Base-by-base conservation (phyloP, 2,329 filamentous ascomycete species). In the Paraconiothyrium brasiliense region DNA sequence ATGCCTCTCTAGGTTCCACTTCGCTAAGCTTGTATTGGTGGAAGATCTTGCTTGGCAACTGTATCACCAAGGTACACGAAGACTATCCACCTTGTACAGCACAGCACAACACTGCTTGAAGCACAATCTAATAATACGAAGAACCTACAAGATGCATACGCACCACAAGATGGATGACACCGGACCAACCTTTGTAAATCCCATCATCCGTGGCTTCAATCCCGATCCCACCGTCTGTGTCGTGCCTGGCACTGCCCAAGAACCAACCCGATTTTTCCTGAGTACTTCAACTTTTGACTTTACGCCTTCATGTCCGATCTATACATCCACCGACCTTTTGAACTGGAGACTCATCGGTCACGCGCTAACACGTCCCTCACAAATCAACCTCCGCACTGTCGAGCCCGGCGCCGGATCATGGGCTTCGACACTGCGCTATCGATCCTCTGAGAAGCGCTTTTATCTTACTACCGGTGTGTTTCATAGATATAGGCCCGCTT, bases 231-330 rank as follows among this genome's bases (percentile, higher is more conserved):
- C 81, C 3, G 79, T 85, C 37, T 64, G 82, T 7, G 81, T 83
- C 4, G 61, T 56, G 3, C 27, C 39, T 7, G 16, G 30, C 16
- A 22, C 44, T 1, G 74, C 73, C 9, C 20, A 43, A 16, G 14
- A 43, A 35, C 51, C 51, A 24, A 59, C 74, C 8, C 80, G 82
- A 61, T 85, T 83, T 68, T 84, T 83, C 68, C 84, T 81, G 61
- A 80, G 78, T 6, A 84, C 83, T 0, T 86, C 85, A 0, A 84
- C 82, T 0, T 87, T 86, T 62, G 80, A 84, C 46, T 78, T 81
- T 4, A 86, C 85, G 64, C 84, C 85, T 0, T 84, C 84, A 0
- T 71, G 84, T 3, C 83, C 84, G 0, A 79, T 87, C 34, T 83
- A 86, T 63, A 82, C 82, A 5, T 84, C 80, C 13, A 80, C 76